Evolutionary conservation across 805 yeast species (phyloP), one percentile per base, ranked within the genome.

Genomic region (Yarrowia phangngaensis): DNA sequence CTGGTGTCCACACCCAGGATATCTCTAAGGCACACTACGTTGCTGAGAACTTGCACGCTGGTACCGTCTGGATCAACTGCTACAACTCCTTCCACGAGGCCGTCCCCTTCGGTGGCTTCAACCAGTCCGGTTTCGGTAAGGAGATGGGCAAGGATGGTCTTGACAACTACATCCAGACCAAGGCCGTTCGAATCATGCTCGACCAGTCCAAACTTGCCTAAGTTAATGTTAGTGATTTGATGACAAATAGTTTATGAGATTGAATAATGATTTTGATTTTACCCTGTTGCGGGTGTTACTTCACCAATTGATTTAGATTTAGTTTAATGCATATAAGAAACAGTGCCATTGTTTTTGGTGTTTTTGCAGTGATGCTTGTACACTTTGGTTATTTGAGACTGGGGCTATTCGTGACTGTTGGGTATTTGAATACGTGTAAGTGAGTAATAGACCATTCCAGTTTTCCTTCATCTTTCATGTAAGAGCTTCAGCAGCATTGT

Each of bases 61-160:
- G 90, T 19, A 75, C 76, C 45, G 78, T 82, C 20, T 82, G 83
- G 77, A 68, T 82, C 58, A 82, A 82, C 65, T 72, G 81, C 11
- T 78, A 81, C 47, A 81, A 82, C 58, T 82, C 78, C 56, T 77
- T 79, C 58, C 80, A 78, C 58, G 65, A 72, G 55, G 73, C 73
- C 56, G 77, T 82, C 49, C 90, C 90, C 14, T 84, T 84, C 64
- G 94, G 94, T 35, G 94, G 94, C 30, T 82, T 78, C 64, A 82
- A 83, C 65, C 69, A 75, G 70, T 76, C 84, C 56, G 95, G 95
- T 56, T 72, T 82, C 53, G 94, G 94, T 53, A 76, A 90, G 57
- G 94, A 84, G 67, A 69, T 84, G 54, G 90, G 92, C 35, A 79
- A 78, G 60, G 79, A 78, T 57, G 92, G 86, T 30, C 72, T 85